Percentiles rank a stretch among this genome's conserved stretches.
Conservation (phyloP, 345 rosid genomes). For the Abelmoschus esculentus region DNA sequence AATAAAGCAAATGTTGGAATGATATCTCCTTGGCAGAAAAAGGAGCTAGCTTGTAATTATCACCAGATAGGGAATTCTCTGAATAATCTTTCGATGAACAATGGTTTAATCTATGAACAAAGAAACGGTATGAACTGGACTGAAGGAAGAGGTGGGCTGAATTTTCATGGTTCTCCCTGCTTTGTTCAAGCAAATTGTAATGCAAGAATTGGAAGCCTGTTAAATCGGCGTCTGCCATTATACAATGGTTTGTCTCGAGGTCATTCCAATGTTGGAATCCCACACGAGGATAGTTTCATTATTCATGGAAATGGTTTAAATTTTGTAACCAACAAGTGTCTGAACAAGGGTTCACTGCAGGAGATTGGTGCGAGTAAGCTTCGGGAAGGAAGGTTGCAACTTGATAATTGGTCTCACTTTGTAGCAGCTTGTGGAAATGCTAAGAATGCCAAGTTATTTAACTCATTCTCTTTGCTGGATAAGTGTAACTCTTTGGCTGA, state of each 20-base stretch:
- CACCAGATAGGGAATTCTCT: slow-evolving; percentile 2
- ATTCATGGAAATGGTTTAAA: slow-evolving; percentile 16
- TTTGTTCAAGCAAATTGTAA: slow-evolving; percentile 5
- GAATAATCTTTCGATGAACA: slow-evolving; percentile 8
- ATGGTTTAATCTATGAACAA: slow-evolving; percentile 13
- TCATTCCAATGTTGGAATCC: slow-evolving; percentile 20
- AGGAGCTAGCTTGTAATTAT: slow-evolving; percentile 11
- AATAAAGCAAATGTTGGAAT: slow-evolving; percentile 4
- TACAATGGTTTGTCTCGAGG: slow-evolving; percentile 14
- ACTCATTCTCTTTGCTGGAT: too few relatives aligned
- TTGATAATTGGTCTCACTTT: background rate
- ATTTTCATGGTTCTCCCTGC: background rate
- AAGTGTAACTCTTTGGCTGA: too few relatives aligned
- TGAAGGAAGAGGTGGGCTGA: slow-evolving; percentile 8
- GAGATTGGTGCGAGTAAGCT: slow-evolving; percentile 7
- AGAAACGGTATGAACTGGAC: background rate
- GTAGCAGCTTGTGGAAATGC: too few relatives aligned
- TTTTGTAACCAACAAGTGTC: slow-evolving; percentile 2
- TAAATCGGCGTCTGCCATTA: background rate
- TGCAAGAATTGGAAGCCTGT: slow-evolving; percentile 1
- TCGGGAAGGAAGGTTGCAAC: slow-evolving; percentile 13
- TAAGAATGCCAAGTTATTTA: too few relatives aligned
- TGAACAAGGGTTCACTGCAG: background rate
- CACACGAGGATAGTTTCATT: background rate
- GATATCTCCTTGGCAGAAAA: slow-evolving; percentile 10